Base-by-base conservation (phyloP, 257 asterid genomes). In the Scutellaria galericulata region DNA sequence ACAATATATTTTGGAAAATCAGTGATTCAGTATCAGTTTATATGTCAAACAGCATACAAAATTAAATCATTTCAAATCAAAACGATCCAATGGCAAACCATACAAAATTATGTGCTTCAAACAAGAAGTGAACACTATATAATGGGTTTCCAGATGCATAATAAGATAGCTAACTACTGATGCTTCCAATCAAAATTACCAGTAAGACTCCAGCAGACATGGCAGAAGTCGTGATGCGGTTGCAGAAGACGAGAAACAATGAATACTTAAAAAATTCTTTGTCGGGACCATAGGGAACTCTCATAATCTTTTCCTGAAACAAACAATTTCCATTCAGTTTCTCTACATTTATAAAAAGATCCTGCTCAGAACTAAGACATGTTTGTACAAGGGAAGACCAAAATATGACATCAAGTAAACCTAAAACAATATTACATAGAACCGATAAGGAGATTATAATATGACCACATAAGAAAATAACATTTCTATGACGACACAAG, bases 281-380 rank as follows among this genome's bases (percentile, higher is more conserved):
- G 14, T 85, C 22, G 31, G 89, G 86, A 71, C 99, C 99, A 80
- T 92, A 95, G 27, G 99, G 99, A 78, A 92, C 87, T 80, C 98
- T 86, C 96, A 95, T 95, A 66, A 95, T 88, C 86, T 92, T 95
- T 78, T 95, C 99, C 98, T 95, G 99, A 66, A 81, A 80, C 64
- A 79, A 79, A 66, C 39, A 56, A 77, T 44, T 42, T 61, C 64
- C 61, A 50, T 63, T 57, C 74, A 80, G 70, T 65, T 46, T 56
- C 62, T 55, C 44, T 48, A 74, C 67, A 54, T 9, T 3, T 48
- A 20, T 57, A 48, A 13, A 63, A 51, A 51, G 20, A 60, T 45
- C 56, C 55, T 64, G 20, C 54, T 20, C 35, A 6, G 39, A 62
- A 54, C 51, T 22, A 10, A 78, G 68, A 65, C 44, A 59, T 59